A percentile compares a stretch with the other conserved stretches of the same genome.
Evolutionary conservation across 225 moss, liverwort and hornwort genomes (phyloP).

Genomic region (Lunularia cruciata): DNA sequence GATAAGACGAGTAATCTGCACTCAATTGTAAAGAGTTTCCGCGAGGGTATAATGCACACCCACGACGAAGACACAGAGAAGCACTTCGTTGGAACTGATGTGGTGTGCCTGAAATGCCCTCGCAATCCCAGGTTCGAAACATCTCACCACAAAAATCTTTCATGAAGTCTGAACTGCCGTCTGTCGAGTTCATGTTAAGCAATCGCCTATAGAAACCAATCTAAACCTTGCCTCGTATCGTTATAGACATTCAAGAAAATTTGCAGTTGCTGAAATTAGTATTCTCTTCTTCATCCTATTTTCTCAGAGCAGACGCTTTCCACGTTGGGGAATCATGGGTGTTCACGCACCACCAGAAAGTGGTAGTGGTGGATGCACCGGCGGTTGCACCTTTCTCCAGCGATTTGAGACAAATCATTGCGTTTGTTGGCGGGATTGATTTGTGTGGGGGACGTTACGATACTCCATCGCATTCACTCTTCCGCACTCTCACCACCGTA

Average conservation of each 20-base stretch:
- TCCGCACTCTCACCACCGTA: slow-evolving; percentile 70
- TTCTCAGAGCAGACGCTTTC: slow-evolving; percentile 48
- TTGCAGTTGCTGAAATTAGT: too few relatives aligned
- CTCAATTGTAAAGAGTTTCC: slow-evolving; percentile 31
- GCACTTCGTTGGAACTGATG: slow-evolving; percentile 61
- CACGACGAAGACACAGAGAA: slow-evolving; percentile 85
- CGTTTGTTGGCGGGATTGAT: slow-evolving; percentile 48
- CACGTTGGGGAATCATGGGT: slow-evolving; percentile 55
- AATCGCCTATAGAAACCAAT: too few relatives aligned
- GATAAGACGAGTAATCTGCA: slow-evolving; percentile 66
- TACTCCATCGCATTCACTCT: slow-evolving; percentile 71
- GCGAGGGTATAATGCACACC: slow-evolving; percentile 76
- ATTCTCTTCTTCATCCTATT: too few relatives aligned
- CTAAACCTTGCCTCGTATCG: too few relatives aligned
- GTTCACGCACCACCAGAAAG: slow-evolving; percentile 95
- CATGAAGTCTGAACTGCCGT: too few relatives aligned
- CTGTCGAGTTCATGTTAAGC: too few relatives aligned
- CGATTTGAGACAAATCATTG: slow-evolving; percentile 51
- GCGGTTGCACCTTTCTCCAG: slow-evolving; percentile 30
- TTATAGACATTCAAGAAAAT: too few relatives aligned
- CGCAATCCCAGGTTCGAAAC: slow-evolving; percentile 47
- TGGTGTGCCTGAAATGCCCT: slow-evolving; percentile 72
- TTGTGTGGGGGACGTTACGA: slow-evolving; percentile 69
- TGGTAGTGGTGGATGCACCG: slow-evolving; percentile 77
- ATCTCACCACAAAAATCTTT: too few relatives aligned